Conservation (phyloP, 768 basidiomycete genomes). For the Leccinum variicolor region DNA sequence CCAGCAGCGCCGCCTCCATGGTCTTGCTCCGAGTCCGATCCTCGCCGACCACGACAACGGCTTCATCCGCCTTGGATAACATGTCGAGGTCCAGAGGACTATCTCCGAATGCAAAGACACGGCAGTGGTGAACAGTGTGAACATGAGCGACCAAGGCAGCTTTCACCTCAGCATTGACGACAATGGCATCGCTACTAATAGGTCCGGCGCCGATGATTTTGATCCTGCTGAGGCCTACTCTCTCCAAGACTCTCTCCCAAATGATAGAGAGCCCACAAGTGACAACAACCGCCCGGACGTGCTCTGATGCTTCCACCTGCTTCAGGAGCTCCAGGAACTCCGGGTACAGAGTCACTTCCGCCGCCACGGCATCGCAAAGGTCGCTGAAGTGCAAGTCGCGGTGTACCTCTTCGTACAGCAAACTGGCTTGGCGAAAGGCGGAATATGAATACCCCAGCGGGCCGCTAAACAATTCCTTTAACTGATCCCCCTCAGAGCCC, state of each 20-base stretch:
- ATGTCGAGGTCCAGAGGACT: constrained; percentile 13
- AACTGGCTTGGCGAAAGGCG: constrained; percentile 10
- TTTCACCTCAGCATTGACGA: constrained; percentile 14
- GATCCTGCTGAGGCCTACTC: constrained; percentile 15
- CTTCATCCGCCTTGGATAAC: constrained; percentile 15
- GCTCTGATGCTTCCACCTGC: constrained; percentile 17
- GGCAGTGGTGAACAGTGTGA: constrained; percentile 10
- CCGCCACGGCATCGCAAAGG: constrained; percentile 14
- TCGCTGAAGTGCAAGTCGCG: constrained; percentile 7
- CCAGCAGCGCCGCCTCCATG: constrained; percentile 11
- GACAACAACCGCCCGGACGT: constrained; percentile 13
- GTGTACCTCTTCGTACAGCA: constrained; percentile 12
- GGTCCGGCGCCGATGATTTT: constrained; percentile 9
- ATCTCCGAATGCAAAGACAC: constrained; percentile 11
- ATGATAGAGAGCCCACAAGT: constrained; percentile 8
- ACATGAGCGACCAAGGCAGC: constrained; percentile 13
- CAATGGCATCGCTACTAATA: constrained; percentile 7
- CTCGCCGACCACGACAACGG: constrained; percentile 12
- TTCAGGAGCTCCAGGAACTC: constrained; percentile 16
- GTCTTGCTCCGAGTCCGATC: constrained; percentile 11
- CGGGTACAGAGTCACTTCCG: constrained; percentile 12
- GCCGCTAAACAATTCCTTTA: constrained; percentile 12
- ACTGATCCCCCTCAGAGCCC: constrained; percentile 8
- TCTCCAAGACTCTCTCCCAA: constrained; percentile 14
- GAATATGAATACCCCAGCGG: constrained; percentile 12